Percentiles rank a stretch among this genome's conserved stretches.
These are phyloP conservation scores for Aurifilum marmelostoma DNA, from an alignment of 2,329 filamentous ascomycete species.

Conservation along the genomic window DNA sequence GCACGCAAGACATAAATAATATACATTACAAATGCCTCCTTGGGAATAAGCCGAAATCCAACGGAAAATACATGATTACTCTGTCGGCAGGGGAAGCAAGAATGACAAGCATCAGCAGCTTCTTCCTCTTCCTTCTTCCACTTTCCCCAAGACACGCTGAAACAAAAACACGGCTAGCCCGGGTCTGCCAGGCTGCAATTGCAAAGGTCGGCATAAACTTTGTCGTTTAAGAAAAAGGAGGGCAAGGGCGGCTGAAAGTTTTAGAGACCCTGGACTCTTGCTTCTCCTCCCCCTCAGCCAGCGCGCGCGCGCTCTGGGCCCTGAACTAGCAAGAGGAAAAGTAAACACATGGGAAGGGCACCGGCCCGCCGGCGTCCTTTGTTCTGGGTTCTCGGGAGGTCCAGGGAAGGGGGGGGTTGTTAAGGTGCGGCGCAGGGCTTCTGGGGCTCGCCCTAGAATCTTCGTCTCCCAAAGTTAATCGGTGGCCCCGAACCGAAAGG, in stretches of 20 bases:
- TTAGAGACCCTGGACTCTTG: not conserved
- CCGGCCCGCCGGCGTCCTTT: not conserved
- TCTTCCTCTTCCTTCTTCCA: too few species aligned
- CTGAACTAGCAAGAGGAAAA: not conserved
- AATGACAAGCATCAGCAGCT: not conserved
- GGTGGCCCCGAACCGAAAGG: not conserved
- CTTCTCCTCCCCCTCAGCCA: not conserved
- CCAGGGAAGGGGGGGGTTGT: not conserved
- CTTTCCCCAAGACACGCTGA: not conserved
- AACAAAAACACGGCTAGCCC: not conserved
- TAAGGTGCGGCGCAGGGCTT: constrained; percentile 2
- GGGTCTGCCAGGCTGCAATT: not conserved
- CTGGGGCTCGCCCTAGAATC: constrained; percentile 4
- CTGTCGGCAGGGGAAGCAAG: not conserved
- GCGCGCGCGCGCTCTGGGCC: not conserved
- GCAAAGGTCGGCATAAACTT: not conserved
- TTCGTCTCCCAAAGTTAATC: not conserved
- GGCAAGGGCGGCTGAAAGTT: not conserved
- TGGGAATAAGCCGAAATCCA: not conserved
- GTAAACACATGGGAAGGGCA: not conserved
- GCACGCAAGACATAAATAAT: not conserved
- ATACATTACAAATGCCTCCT: not conserved
- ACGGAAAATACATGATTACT: not conserved
- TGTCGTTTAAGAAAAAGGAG: not conserved
- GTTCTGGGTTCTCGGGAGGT: not conserved